Percentiles rank a stretch among this genome's conserved stretches.
phyloP scores from a whole-genome alignment of 208 protist species.

The Trichomonas vaginalis region DNA sequence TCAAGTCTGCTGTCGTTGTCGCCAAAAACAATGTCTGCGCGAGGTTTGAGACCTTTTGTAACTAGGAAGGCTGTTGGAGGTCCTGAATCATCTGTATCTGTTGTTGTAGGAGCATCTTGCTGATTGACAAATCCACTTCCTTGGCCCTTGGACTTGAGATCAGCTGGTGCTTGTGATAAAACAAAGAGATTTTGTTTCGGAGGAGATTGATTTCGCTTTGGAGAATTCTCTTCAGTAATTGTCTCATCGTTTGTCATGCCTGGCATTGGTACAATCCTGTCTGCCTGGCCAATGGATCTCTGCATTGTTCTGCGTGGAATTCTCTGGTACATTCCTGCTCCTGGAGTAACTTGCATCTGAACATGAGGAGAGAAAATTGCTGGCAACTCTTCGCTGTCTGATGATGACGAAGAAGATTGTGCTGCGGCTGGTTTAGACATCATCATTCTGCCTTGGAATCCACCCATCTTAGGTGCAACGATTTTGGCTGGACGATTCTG shows the following conservation, averaged over 20 bases:
- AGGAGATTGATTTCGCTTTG: not conserved
- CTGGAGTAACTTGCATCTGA: not conserved
- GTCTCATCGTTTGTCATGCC: not conserved
- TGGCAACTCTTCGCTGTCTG: not conserved
- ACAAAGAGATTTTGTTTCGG: not conserved
- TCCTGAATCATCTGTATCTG: not conserved
- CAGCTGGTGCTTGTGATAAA: not conserved
- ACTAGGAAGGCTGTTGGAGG: not conserved
- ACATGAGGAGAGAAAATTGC: not conserved
- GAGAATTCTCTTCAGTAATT: not conserved
- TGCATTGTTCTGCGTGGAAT: not conserved
- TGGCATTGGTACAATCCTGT: not conserved
- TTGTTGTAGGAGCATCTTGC: not conserved
- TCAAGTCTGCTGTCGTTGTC: too few relatives aligned
- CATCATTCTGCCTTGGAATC: not conserved
- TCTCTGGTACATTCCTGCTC: not conserved
- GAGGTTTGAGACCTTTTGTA: not conserved
- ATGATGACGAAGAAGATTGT: not conserved
- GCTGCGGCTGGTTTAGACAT: not conserved
- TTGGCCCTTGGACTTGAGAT: not conserved
- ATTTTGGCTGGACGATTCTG: not conserved
- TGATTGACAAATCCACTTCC: not conserved
- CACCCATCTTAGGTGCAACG: not conserved
- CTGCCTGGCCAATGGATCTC: not conserved
- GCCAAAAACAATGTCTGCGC: not conserved